Evolutionary conservation across 176 grass and related monocot species (phyloP).

Genomic region (Poa pratensis): DNA sequence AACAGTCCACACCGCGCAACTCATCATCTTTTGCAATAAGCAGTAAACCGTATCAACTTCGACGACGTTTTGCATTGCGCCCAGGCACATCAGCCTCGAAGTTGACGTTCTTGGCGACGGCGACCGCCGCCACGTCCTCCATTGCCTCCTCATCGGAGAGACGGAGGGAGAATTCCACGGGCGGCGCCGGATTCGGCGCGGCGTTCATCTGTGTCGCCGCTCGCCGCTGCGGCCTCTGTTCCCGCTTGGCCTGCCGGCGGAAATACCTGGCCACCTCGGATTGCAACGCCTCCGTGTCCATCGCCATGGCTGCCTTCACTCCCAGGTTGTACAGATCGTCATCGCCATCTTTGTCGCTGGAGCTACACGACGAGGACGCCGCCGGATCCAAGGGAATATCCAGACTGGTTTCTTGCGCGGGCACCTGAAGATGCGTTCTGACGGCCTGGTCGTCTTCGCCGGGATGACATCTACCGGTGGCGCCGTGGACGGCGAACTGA

Average conservation of each 20-base stretch:
- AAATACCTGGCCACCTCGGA: background rate
- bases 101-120: background rate
- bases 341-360: background rate
- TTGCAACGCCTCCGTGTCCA: background rate
- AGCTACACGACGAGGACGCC: background rate
- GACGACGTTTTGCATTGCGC: background rate
- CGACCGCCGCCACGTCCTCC: background rate
- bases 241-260: background rate
- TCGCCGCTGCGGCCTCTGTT: slow-evolving; percentile 8
- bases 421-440: background rate
- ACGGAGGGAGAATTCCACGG: background rate
- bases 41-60: background rate
- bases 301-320: background rate
- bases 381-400: background rate
- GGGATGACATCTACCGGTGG: background rate
- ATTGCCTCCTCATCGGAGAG: background rate
- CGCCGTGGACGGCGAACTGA: background rate
- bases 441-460: background rate
- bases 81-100: background rate
- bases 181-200: background rate
- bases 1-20: too few species aligned
- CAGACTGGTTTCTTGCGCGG: background rate
- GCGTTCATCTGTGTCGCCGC: background rate
- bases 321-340: background rate
- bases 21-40: too few species aligned